Base-by-base conservation (phyloP, 768 basidiomycete species). In the Boletus rubescentipes region DNA sequence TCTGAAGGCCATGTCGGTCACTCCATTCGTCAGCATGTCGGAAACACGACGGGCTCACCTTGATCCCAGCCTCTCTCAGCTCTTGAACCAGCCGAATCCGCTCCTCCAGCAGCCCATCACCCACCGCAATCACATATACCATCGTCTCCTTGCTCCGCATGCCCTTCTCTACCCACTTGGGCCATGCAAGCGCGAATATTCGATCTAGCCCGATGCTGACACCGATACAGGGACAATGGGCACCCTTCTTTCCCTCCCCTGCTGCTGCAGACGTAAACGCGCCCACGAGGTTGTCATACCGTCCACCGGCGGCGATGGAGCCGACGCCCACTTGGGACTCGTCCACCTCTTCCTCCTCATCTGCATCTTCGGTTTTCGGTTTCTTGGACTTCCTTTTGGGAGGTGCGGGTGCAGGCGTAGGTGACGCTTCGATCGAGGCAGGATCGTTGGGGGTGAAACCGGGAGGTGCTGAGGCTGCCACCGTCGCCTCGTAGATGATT, bases 301-400 rank as follows among this genome's bases (percentile, higher is more conserved):
- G 81, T 9, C 97, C 97, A 11, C 97, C 97, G 1, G 91, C 97
- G n/a, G 95, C 97, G 69, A 99, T 96, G 14, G 94, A 97, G n/a
- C 97, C 97, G 3, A 98, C 93, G 18, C 97, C 97, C 36, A 98
- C 85, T 61, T 87, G 82, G 1, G 91, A 89, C 68, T 98, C 96
- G 71, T 98, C 96, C 35, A 93, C 74, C 61, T 95, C 96, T 49
- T 92, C 87, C 32, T 91, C 87, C 16, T 85, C 86, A 15, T 76
- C 80, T 20, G 58, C 65, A 5, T 73, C 77, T 18, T 74, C 73
- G 16, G 67, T 51, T 49, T 77, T 77, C 30, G 75, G 55, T 61
- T 83, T 82, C 59, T 74, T 75, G 9, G 71, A 29, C 31, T 67
- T 63, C 57, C 73, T 73, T 65, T 82, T 81, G 16, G 73, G 55